Conservation (phyloP, 2,329 filamentous ascomycete species). For the Colletotrichum tofieldiae region DNA sequence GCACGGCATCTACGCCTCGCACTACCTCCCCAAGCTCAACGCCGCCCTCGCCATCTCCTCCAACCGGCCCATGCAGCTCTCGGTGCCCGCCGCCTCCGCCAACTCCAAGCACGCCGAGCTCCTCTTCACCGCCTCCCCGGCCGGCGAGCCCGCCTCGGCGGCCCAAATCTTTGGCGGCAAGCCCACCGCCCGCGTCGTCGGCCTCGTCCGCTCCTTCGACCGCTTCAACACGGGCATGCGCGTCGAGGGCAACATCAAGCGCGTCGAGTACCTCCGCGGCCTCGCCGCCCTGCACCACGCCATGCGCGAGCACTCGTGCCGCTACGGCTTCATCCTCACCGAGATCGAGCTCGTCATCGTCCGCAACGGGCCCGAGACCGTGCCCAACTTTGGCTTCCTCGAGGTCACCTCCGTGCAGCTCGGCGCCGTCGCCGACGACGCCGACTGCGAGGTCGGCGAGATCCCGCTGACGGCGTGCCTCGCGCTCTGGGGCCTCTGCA, state of each 20-base stretch:
- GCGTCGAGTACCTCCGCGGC: constrained; percentile 90
- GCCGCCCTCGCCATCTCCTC: constrained; percentile 84
- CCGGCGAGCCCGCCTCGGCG: constrained; percentile 70
- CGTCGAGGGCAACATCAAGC: constrained; percentile 83
- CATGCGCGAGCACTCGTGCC: constrained; percentile 94
- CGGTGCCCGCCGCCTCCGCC: constrained; percentile 55
- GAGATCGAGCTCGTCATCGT: constrained; percentile 96
- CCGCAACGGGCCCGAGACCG: constrained; percentile 79
- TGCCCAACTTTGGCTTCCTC: constrained; percentile 90
- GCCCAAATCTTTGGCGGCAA: constrained; percentile 66
- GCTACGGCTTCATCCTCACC: constrained; percentile 96
- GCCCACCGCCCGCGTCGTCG: constrained; percentile 75
- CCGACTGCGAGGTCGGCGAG: constrained; percentile 50
- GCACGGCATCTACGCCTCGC: constrained; percentile 80
- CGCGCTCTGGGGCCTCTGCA: constrained; percentile 84
- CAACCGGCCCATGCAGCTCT: constrained; percentile 72
- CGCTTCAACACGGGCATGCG: constrained; percentile 97
- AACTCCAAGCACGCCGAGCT: constrained; percentile 63
- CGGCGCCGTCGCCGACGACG: constrained; percentile 56
- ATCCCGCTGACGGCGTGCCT: constrained; percentile 78
- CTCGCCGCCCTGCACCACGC: constrained; percentile 89
- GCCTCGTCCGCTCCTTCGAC: constrained; percentile 92
- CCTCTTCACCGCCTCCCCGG: constrained; percentile 76
- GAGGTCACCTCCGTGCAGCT: constrained; percentile 79
- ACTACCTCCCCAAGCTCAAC: constrained; percentile 91